Conservation (phyloP, 1,284 basidiomycete genomes). For the Psilocybe mexicana region DNA sequence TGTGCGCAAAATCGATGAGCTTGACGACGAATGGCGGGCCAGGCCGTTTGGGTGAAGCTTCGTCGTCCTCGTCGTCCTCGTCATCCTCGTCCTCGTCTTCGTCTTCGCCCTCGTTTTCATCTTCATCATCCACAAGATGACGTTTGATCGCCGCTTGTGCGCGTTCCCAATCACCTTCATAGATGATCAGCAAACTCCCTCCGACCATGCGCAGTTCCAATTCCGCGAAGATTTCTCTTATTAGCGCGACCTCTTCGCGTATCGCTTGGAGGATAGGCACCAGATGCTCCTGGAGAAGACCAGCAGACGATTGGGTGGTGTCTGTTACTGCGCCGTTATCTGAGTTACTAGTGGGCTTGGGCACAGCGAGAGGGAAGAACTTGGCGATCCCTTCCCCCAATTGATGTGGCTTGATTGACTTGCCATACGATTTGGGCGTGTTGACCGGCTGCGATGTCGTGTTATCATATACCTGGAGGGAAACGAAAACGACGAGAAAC, state of each 20-base stretch:
- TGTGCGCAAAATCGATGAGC: conserved; percentile 95
- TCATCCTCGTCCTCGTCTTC: conserved; percentile 40
- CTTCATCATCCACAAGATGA: conserved; percentile 30
- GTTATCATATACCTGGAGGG: conserved; percentile 73
- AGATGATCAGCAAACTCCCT: conserved; percentile 79
- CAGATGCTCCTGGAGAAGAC: conserved; percentile 59
- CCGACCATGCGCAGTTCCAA: conserved; percentile 84
- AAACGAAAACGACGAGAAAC: neutral
- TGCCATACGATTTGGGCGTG: conserved; percentile 82
- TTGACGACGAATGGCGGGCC: conserved; percentile 67
- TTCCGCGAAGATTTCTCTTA: conserved; percentile 51
- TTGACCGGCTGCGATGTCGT: conserved; percentile 51
- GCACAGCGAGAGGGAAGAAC: conserved; percentile 68
- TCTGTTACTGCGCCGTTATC: neutral
- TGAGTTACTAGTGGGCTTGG: too few relatives aligned
- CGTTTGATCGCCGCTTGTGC: conserved; percentile 42
- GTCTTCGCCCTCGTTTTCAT: conserved; percentile 31
- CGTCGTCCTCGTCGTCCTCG: conserved; percentile 33
- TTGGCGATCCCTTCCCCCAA: conserved; percentile 73
- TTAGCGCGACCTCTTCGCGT: conserved; percentile 54
- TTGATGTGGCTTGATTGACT: conserved; percentile 65
- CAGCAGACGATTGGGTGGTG: conserved; percentile 17
- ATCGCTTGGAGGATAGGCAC: conserved; percentile 63
- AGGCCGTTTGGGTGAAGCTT: conserved; percentile 36
- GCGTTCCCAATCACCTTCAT: conserved; percentile 67